Conservation (phyloP, 73 alveolate genomes). For the Tetrahymena malaccensis region DNA sequence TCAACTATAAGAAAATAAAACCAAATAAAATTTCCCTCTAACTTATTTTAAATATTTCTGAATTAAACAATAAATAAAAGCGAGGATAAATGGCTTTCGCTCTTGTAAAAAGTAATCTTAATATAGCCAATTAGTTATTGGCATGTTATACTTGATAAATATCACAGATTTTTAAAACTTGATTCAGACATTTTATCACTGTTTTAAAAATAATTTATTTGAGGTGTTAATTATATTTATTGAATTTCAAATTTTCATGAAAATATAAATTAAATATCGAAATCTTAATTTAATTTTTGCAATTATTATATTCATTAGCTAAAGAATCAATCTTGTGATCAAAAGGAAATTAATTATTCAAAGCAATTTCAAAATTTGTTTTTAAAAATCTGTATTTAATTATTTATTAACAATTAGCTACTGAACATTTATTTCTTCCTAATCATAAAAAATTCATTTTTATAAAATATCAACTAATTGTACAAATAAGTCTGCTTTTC, state of each 20-base stretch:
- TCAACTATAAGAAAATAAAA: background rate
- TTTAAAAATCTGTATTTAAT: background rate
- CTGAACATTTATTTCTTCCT: background rate
- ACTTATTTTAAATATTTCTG: background rate
- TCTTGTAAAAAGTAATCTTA: too few species aligned
- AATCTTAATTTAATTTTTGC: background rate
- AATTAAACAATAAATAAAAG: too few species aligned
- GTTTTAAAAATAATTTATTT: too few species aligned
- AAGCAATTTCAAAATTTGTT: background rate
- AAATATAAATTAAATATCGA: background rate
- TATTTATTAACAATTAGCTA: background rate
- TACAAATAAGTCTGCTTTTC: background rate
- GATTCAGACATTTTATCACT: background rate
- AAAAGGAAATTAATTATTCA: background rate
- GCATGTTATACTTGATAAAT: background rate
- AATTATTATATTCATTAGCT: background rate
- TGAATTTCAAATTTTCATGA: background rate
- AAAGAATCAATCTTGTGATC: background rate
- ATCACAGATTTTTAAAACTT: too few species aligned
- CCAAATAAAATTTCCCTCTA: background rate
- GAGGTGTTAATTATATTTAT: background rate
- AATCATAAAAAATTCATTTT: background rate
- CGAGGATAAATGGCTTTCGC: background rate
- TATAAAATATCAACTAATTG: background rate
- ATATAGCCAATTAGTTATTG: too few species aligned